Conservation (phyloP, 345 rosid genomes). For the Erucastrum elatum region DNA sequence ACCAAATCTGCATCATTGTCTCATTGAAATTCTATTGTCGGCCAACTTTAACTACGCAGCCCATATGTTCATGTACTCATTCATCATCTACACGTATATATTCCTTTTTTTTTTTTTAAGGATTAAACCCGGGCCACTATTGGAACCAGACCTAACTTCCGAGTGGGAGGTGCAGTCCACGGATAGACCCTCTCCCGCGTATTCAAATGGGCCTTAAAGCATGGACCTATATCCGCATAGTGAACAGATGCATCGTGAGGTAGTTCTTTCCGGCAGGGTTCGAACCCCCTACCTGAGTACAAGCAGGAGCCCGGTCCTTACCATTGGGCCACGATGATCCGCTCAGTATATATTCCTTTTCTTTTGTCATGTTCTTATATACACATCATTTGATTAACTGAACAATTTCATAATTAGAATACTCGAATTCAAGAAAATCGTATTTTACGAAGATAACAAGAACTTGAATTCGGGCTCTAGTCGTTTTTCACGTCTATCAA, state of each 20-base stretch:
- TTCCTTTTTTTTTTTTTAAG: background rate
- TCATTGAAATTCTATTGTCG: constrained; percentile 43
- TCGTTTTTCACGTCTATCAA: background rate
- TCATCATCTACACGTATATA: constrained; percentile 16
- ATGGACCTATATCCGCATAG: no score
- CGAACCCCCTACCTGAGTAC: no score
- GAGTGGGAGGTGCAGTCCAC: no score
- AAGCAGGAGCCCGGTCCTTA: no score
- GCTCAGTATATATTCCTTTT: background rate
- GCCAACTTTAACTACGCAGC: constrained; percentile 32
- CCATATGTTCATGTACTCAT: constrained; percentile 12
- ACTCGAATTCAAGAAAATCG: background rate
- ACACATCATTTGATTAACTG: background rate
- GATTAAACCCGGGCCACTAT: no score
- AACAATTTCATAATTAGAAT: background rate
- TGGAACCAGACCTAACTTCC: no score
- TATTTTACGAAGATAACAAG: background rate
- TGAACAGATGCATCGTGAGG: no score
- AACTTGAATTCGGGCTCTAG: background rate
- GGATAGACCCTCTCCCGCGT: no score
- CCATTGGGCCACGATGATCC: no score
- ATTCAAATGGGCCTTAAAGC: no score
- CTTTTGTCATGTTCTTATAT: background rate
- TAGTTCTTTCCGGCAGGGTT: no score
- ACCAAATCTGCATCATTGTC: constrained; percentile 34